Base-by-base conservation (phyloP, 306 rosid genomes). In the Bauhinia variegata region DNA sequence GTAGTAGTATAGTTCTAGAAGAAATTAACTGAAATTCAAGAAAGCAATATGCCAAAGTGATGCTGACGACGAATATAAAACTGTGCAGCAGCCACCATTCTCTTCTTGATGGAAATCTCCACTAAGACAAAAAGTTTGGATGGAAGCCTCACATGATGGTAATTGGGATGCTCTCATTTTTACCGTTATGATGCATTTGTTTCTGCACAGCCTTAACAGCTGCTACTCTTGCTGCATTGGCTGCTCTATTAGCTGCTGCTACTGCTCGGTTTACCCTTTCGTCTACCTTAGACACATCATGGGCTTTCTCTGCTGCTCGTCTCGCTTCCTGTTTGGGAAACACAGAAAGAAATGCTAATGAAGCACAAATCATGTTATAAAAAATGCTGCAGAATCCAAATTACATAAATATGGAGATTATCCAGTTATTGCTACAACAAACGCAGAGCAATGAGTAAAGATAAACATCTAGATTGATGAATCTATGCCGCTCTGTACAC, bases 181-280 rank as follows among this genome's bases (percentile, higher is more conserved):
- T 85, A 46, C 58, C 85, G 53, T 36, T 70, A 38, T 82, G 88
- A 65, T 90, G 91, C 80, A 86, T 85, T 79, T 85, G 96, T 68
- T 83, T 88, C 68, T 95, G 99, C 30, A 87, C 99, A 41, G 99
- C 97, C 78, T 95, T 95, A 60, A 90, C 90, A 1, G 97, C 95
- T 14, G 96, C 96, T 60, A 95, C 97, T 85, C 99, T 88, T 63
- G 96, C 99, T 57, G 99, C 99, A 75, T 88, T 95, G 50, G 97
- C 99, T 15, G 97, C 91, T 78, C 90, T 87, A 69, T 95, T 95
- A 5, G 99, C 97, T 5, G 96, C 95, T 7, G 88, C 75, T 48
- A 90, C 95, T 30, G 97, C 90, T 78, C 92, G 83, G 75, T 85
- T 90, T 58, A 90, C 99, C 78, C 99, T 84, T 72, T 95, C 99